Evolutionary conservation across 2,329 filamentous ascomycete species (phyloP), one percentile per base, ranked within the genome.

Genomic region (Clarireedia hainanense): DNA sequence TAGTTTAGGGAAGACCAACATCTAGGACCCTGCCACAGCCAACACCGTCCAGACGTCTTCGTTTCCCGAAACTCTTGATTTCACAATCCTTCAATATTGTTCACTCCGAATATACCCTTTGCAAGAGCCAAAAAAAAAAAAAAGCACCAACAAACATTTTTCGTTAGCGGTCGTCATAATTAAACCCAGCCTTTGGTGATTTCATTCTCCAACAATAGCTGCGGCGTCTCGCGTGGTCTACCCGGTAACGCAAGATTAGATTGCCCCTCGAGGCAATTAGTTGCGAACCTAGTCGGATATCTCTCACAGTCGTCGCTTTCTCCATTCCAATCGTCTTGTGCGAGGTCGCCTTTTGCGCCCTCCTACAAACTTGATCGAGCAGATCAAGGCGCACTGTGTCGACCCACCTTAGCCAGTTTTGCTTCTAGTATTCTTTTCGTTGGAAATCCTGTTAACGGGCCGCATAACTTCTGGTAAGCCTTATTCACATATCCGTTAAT

Each of bases 51-150:
- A 55, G 47, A 55, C 46, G 37, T 50, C 52, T 40, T 55, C 52
- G 52, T 54, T 48, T 54, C 51, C 48, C 51, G 43, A 54, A 54
- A 42, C 51, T 48, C 36, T 48, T 43, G 37, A 43, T 36, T 52
- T 52, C 20, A 15, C 6, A 54, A 54, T 54, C 51, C 51, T 54
- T 54, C 51, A 48, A 54, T 47, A 34, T 54, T 54, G 50, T 52
- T 52, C 39, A 27, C 40, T 24, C 7, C 14, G 37, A 26, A 14
- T 10, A 23, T 52, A 20, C 50, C 20, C 24, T 47, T 47, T 47
- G 17, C 6, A 6, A 23, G 42, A 30, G 14, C 14, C 37, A 40
- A 34, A 40, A 40, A 40, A 20, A 23, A 43, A 40, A 40, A 20
- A 23, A 43, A 20, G 23, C 14, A 52, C 27, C 10, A 42, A 24